Base-by-base conservation (phyloP, 352 stramenopile species). In the Peronosclerospora sorghi region DNA sequence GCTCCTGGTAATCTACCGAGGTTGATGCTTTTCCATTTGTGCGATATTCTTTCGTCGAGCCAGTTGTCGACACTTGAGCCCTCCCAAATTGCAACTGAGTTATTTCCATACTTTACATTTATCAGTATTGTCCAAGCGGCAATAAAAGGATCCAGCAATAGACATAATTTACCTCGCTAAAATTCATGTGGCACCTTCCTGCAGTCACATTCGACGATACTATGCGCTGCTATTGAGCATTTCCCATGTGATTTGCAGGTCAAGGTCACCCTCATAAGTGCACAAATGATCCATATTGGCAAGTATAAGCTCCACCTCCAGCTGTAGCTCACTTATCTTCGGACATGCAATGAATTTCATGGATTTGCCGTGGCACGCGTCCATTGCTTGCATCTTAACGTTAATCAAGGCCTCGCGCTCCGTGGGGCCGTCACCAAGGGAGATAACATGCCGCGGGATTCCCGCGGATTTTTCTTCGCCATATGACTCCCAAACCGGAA, bases 261-360 rank as follows among this genome's bases (percentile, higher is more conserved):
- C 77, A 19, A 89, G 59, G 39, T 89, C 77, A 29, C 74, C 77
- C 48, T 89, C 77, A 57, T 89, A 72, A 13, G 74, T 81, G 51
- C 77, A 89, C 51, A 89, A 51, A 38, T 85, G 74, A 39, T 86
- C 74, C 39, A 89, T 57, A 48, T 89, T 89, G 48, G 73, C 68
- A 12, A 87, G 48, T 20, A 89, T 85, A 38, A 89, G 65, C 48
- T 86, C 74, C 20, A 89, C 70, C 48, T 89, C 77, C 30, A 89
- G 51, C 29, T 75, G 73, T 45, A 89, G 47, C 56, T 89, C 77
- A 48, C 56, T 62, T 44, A 86, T 85, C 69, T 89, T 86, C n/a
- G 77, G 77, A 65, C 86, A 84, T 35, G 77, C 78, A 49, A 89
- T 85, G 43, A 89, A 84, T 57, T 89, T 89, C 73, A 89, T 86